phyloP scores from a whole-genome alignment of 2,329 filamentous ascomycete genomes.

The Botrytis medusae region DNA sequence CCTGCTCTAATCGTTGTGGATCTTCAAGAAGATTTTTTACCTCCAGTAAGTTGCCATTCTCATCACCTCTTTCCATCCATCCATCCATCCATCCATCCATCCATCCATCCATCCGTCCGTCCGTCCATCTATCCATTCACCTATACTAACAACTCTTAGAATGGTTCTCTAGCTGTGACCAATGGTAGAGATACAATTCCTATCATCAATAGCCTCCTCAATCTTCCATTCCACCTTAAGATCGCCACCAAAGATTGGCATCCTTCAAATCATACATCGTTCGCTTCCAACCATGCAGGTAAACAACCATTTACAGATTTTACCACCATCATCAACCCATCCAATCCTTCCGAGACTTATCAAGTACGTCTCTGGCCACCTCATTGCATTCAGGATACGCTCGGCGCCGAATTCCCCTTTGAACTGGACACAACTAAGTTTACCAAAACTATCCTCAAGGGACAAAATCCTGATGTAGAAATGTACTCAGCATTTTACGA shows the following conservation, averaged over 20 bases:
- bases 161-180: conserved; percentile 80
- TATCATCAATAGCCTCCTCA: conserved; percentile 72
- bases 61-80: neutral
- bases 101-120: neutral
- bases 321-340: conserved; percentile 65
- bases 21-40: conserved; percentile 93
- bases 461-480: conserved; percentile 70
- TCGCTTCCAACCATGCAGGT: conserved; percentile 73
- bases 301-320: conserved; percentile 67
- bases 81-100: neutral
- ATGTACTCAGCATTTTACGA: conserved; percentile 94
- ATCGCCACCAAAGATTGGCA: conserved; percentile 95
- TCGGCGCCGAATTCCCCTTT: conserved; percentile 70
- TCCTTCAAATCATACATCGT: conserved; percentile 79
- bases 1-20: conserved; percentile 76
- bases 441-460: conserved; percentile 75
- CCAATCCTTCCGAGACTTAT: conserved; percentile 62
- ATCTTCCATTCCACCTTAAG: conserved; percentile 67
- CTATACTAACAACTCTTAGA: conserved; percentile 47
- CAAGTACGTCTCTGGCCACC: conserved; percentile 78
- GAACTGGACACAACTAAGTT: conserved; percentile 64
- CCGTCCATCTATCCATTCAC: neutral
- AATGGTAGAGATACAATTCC: conserved; percentile 69
- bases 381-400: conserved; percentile 78
- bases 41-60: conserved; percentile 62